These are phyloP conservation scores for Ceratobasidium sp. DNA, from an alignment of 1,284 basidiomycete genomes.

Conservation along the genomic window DNA sequence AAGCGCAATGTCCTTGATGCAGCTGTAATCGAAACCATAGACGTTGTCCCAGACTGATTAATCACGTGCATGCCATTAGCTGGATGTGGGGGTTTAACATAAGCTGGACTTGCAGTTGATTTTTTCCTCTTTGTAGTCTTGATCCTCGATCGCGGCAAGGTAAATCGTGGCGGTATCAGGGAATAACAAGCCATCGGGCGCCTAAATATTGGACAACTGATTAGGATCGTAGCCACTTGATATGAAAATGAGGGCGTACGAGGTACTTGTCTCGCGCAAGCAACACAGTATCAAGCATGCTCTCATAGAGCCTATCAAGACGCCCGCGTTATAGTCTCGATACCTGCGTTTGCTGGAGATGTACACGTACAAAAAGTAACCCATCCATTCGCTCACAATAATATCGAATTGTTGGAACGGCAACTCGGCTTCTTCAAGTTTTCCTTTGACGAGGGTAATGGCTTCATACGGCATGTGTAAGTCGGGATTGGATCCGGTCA, in stretches of 20 bases:
- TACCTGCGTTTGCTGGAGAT: background rate
- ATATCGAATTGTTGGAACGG: constrained; percentile 93
- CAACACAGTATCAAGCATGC: constrained; percentile 98
- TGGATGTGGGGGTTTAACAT: background rate
- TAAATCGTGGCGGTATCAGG: constrained; percentile 95
- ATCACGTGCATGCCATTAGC: background rate
- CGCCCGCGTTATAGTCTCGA: constrained; percentile 48
- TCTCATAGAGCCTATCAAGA: constrained; percentile 82
- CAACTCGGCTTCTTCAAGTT: constrained; percentile 90
- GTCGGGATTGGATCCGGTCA: background rate
- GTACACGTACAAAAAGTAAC: constrained; percentile 72
- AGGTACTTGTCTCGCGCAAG: constrained; percentile 97
- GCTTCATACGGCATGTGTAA: constrained; percentile 56
- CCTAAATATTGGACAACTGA: constrained; percentile 48
- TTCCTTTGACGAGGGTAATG: constrained; percentile 97
- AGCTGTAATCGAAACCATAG: constrained; percentile 99
- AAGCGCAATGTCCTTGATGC: constrained; percentile 98
- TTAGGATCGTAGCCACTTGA: background rate
- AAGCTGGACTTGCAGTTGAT: constrained; percentile 89
- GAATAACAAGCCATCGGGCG: constrained; percentile 90
- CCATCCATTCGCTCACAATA: constrained; percentile 99
- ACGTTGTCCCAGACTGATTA: constrained; percentile 96
- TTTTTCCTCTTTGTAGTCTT: constrained; percentile 99
- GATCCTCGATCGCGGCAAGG: constrained; percentile 97
- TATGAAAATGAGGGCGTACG: constrained; percentile 43